Base-by-base conservation (phyloP, 2,329 filamentous ascomycete genomes). In the Diaporthe vaccinii region DNA sequence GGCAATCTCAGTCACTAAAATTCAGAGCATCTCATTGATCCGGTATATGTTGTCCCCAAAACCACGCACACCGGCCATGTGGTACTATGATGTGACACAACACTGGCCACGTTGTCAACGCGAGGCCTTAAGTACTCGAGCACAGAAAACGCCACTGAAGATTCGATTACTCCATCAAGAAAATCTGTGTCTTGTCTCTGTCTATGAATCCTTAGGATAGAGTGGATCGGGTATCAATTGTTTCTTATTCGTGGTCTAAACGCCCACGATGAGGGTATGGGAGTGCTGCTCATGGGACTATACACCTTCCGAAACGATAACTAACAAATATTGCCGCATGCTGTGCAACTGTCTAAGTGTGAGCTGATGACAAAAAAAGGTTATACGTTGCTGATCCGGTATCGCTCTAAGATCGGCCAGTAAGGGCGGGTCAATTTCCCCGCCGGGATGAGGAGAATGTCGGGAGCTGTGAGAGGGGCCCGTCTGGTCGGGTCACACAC, bases 401-500 rank as follows among this genome's bases (percentile, higher is more conserved):
- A 67, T 67, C 61, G 61, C 61, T 51, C 61, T 51, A 31, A 46
- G 62, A 36, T 51, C 41, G 22, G 15, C 62, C 62, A 39, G 22
- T 41, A 39, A 68, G 14, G 25, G 22, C 65, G 65, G 65, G 46
- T 68, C 65, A 9, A 12, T 14, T 28, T 68, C 65, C 62, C 62
- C 62, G 46, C 62, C 22, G 28, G 41, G 20, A 20, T 68, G 44
- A 68, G 61, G 61, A 67, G 62, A 51, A 68, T 20, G 20, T 65
- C 65, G 65, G 65, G 14, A 53, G 34, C 6, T 25, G 31, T 39
- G 46, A 53, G 65, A 68, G 31, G 65, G 65, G 65, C 31, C 46
- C 46, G 65, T 68, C 25, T 17, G 17, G 46, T 68, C 65, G 65
- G 46, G 65, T 53, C 46, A 68, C 65, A 68, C 46, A 28, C 65